Evolutionary conservation across 345 rosid species (phyloP), one percentile per base, ranked within the genome.

Genomic region (Citrus cavaleriei): DNA sequence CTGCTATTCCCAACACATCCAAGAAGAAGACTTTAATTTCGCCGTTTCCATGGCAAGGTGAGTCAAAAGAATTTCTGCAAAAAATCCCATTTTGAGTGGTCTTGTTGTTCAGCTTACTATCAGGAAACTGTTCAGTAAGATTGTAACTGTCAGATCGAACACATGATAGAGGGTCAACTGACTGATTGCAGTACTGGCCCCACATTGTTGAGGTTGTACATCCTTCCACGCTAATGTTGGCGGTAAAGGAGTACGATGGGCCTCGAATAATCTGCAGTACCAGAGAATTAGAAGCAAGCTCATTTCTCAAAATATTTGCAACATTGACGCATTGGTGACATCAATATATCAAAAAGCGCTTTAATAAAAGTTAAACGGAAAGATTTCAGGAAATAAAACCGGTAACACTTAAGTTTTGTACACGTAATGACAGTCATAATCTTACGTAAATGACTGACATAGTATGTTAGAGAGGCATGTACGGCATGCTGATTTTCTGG

Each of bases 171-270:
- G 81, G 84, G 68, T 89, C 85, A 60, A 95, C 81, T 24, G 95
- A 92, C 86, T 90, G 93, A 87, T 93, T 91, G 91, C 99, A 95
- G 79, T 81, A 89, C 83, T 87, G 93, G 16, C 99, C 99, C 92
- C 89, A 90, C 91, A 87, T 86, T 55, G 87, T 86, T 79, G 93
- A 87, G 61, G 89, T 83, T 80, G 77, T 81, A 81, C 99, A 96
- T 79, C 98, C 99, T 89, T 92, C 94, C 60, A 96, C 94, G 37
- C 86, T 94, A 72, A 96, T 86, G 80, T 93, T 92, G 79, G 91
- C 95, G 74, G 90, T 88, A 78, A 96, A 96, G 64, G 94, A 91
- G 83, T 88, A 94, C 2, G 93, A 64, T 32, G 89, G 81, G 42
- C 91, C 89, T 55, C 97, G 90, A 78, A 87, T 79, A 80, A 92